Evolutionary conservation across 352 stramenopile species (phyloP), one percentile per base, ranked within the genome.

Genomic region (Phytophthora pisi): DNA sequence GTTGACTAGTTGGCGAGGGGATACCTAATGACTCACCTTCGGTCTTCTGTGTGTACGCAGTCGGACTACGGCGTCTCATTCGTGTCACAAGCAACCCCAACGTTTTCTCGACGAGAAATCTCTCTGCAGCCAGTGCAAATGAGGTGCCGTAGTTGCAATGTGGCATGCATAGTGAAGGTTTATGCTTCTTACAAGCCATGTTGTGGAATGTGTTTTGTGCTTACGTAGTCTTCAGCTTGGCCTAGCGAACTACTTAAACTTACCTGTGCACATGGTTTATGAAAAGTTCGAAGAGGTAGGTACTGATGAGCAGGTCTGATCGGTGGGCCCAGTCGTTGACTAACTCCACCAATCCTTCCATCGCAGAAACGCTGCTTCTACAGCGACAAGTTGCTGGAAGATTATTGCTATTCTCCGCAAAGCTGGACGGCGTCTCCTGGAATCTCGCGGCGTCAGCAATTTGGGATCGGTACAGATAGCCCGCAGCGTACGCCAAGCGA

Each of bases 41-140:
- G 34, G 34, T 40, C 10, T n/a, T 26, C 58, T 10, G 20, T 62
- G 20, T 67, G n/a, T 11, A 5, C 24, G 16, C 52, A 96, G 85
- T 94, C 88, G 26, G 88, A 96, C 57, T 93, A 91, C 49, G 86
- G 86, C 1, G 75, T 89, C 51, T 93, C 88, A 2, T 93, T 96
- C 40, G 70, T 90, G 8, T 83, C 84, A n/a, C 79, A 84, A 75
- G 75, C 72, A 3, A 80, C 76, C 4, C 74, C 78, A 5, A 72
- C 80, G 11, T 84, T 86, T 50, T 82, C 77, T 64, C 73, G 84
- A 26, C 75, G 82, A 46, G 60, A 88, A 34, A 78, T 93, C 26
- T 88, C 81, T 11, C 81, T 96, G 45, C 78, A 90, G 11, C 84
- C 84, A 9, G 81, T 96, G 10, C 81, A 93, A 73, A 91, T 91